A percentile compares a stretch with the other conserved stretches of the same genome.
Evolutionary conservation across 2,329 filamentous ascomycete species (phyloP).

Genomic region (Colletotrichum chlorophyti): DNA sequence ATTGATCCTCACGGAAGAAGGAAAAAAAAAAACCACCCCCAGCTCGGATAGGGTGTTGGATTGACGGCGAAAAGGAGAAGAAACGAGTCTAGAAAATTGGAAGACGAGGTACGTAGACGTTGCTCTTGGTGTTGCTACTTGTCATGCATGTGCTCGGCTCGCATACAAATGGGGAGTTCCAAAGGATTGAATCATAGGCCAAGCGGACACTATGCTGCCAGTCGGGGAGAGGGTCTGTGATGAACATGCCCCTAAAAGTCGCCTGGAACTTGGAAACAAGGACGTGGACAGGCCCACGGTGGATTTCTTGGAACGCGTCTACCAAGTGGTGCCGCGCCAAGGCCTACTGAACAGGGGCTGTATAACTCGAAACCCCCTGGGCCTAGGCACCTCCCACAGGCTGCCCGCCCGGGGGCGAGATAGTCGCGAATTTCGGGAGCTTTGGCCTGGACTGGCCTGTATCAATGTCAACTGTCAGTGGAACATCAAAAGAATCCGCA

Average conservation of each 20-base stretch:
- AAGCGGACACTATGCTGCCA: slow-evolving; percentile 16
- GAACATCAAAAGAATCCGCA: too few species aligned
- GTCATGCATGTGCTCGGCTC: neutral
- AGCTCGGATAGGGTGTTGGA: too few species aligned
- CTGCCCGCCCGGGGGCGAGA: too few species aligned
- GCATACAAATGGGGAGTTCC: neutral
- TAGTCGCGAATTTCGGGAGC: too few species aligned
- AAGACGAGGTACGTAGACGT: too few species aligned
- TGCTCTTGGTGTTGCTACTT: neutral
- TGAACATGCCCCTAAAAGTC: slow-evolving; percentile 17
- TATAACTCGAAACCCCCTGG: too few species aligned
- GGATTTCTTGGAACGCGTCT: slow-evolving; percentile 2
- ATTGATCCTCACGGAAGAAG: neutral
- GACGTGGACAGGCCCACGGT: neutral
- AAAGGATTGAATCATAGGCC: neutral
- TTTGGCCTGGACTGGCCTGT: too few species aligned
- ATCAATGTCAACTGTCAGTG: too few species aligned
- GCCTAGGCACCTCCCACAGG: too few species aligned
- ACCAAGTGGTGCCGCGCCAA: slow-evolving; percentile 2
- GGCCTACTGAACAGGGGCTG: slow-evolving; percentile 19
- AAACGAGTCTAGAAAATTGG: too few species aligned
- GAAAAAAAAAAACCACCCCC: too few species aligned
- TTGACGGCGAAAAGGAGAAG: too few species aligned
- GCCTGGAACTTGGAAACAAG: neutral
- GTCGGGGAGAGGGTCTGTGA: neutral